Evolutionary conservation across 352 stramenopile species (phyloP).

Genomic region (Pythium dissimile): DNA sequence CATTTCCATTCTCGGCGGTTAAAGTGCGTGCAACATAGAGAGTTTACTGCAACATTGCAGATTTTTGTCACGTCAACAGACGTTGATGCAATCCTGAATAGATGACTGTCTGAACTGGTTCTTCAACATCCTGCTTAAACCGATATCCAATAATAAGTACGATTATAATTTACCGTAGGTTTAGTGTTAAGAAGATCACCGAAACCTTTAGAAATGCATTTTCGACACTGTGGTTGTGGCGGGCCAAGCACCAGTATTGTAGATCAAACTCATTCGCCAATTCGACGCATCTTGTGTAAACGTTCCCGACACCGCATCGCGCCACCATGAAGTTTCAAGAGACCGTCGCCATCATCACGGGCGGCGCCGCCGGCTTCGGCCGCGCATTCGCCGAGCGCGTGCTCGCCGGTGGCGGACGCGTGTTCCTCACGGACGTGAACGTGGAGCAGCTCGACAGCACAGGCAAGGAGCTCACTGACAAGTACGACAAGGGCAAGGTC

Average conservation of each 20-base stretch:
- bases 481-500: conserved; percentile 46
- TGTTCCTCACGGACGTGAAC: conserved; percentile 75
- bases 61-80: conserved; percentile 12
- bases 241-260: neutral
- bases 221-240: neutral
- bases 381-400: conserved; percentile 59
- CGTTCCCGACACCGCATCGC: neutral
- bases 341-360: conserved; percentile 68
- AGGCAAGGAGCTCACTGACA: conserved; percentile 45
- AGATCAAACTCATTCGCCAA: neutral
- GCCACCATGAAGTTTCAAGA: conserved; percentile 54
- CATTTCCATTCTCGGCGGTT: too few relatives aligned
- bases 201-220: neutral
- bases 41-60: neutral
- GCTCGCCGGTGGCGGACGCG: conserved; percentile 41
- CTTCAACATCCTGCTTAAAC: neutral
- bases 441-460: conserved; percentile 42
- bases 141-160: neutral
- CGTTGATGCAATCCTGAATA: neutral
- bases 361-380: conserved; percentile 58
- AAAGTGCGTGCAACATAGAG: neutral
- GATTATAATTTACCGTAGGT: neutral
- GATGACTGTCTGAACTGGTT: neutral
- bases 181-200: too few relatives aligned
- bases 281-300: neutral